Base-by-base conservation (phyloP, 805 yeast species). In the Suhomyces sp. region DNA sequence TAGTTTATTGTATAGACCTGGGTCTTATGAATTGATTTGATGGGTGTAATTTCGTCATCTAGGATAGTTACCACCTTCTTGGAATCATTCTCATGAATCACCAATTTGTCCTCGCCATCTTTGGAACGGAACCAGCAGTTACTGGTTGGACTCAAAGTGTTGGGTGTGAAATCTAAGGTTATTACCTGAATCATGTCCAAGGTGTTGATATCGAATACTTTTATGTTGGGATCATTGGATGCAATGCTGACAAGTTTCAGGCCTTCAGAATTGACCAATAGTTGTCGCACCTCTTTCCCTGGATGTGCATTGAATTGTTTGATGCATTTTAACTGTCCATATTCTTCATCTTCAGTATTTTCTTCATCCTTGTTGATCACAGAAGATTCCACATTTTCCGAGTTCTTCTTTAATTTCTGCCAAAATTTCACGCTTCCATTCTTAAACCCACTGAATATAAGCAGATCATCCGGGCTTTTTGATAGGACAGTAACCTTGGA, bases 111-210 rank as follows among this genome's bases (percentile, higher is more conserved):
- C 4, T 19, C 36, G 19, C 26, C 36, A 6, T 35, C 38, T 8
- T 5, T 12, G 9, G 9, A 5, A 5, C 24, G 32, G 29, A 34
- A 42, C 54, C 55, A 51, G 22, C 44, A 28, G 23, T 34, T 41
- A 16, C 38, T 19, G 5, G 15, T 21, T 12, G 42, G 16, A 4
- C 44, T 31, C 10, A 12, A 28, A 2, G 45, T 31, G 13, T 32
- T 41, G 5, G 68, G 68, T 12, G 31, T 31, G 31, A 48, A 58
- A 16, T 32, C 44, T 4, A 64, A 37, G 10, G 50, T 51, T 4
- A 63, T 17, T 3, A 61, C 52, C 33, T 48, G 55, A 5, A 62
- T 54, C 68, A 67, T 58, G 31, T 67, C 72, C 19, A 61, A 48
- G 5, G 48, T 47, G 6, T 33, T 39, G 19, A 64, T 48, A 25